phyloP scores from a whole-genome alignment of 2,329 filamentous ascomycete species.

The Fusarium robinianum region DNA sequence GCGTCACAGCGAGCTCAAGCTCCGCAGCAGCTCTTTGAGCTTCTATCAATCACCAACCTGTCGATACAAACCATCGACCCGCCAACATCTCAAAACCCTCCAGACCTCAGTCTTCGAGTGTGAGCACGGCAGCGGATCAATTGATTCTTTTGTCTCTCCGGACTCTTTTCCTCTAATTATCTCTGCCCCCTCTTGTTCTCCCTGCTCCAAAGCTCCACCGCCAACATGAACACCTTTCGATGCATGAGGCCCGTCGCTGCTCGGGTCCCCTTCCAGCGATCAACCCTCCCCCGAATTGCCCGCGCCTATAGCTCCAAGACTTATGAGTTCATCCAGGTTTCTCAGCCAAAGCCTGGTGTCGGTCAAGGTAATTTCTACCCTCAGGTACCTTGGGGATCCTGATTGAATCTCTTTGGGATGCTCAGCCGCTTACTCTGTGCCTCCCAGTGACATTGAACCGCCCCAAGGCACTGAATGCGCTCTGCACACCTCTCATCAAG shows the following conservation, averaged over 20 bases:
- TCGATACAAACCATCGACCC: constrained; percentile 7
- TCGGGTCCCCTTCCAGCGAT: constrained; percentile 54
- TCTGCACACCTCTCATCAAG: constrained; percentile 85
- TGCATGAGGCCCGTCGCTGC: constrained; percentile 62
- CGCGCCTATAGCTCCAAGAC: constrained; percentile 57
- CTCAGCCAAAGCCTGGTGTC: constrained; percentile 84
- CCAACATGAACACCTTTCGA: constrained; percentile 58
- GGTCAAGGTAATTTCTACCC: constrained; percentile 69
- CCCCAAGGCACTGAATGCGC: constrained; percentile 92
- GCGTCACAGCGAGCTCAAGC: constrained; percentile 35
- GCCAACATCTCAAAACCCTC: not conserved
- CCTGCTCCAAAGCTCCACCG: constrained; percentile 13
- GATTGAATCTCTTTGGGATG: too few relatives aligned
- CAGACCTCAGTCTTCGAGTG: too few relatives aligned
- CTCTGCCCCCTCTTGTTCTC: not conserved
- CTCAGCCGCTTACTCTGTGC: constrained; percentile 4
- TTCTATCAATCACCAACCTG: constrained; percentile 12
- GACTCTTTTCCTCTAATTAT: not conserved
- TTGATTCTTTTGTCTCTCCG: not conserved
- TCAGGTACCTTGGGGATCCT: not conserved
- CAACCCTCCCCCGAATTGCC: constrained; percentile 59
- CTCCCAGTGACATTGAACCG: constrained; percentile 83
- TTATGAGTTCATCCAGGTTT: constrained; percentile 84
- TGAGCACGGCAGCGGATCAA: constrained; percentile 2
- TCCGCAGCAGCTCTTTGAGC: constrained; percentile 22